Percentiles rank a stretch among this genome's conserved stretches.
phyloP scores from a whole-genome alignment of 106 monocot species.

The Dendrobium officinale region DNA sequence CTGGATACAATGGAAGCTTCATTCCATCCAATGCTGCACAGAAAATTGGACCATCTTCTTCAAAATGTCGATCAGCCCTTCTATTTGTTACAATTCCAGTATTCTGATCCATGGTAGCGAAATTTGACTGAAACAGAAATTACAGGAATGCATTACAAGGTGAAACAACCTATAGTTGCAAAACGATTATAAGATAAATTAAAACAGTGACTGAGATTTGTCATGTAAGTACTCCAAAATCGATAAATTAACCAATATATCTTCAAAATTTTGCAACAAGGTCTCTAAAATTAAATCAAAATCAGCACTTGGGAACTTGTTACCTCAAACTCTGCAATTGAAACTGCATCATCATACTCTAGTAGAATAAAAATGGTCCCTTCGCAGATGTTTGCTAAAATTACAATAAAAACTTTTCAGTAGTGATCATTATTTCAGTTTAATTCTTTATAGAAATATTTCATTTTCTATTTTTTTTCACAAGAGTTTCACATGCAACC shows the following conservation, averaged over 20 bases:
- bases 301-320: background rate
- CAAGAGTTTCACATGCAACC: background rate
- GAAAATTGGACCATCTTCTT: conserved; percentile 91
- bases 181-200: background rate
- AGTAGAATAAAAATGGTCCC: background rate
- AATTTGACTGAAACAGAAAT: conserved; percentile 66
- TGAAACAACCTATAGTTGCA: background rate
- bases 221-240: background rate
- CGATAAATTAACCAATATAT: background rate
- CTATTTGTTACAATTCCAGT: conserved; percentile 77
- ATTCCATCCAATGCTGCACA: conserved; percentile 90
- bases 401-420: background rate
- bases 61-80: conserved; percentile 96
- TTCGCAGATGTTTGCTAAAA: background rate
- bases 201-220: background rate
- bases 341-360: background rate
- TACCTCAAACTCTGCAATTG: too few species aligned
- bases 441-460: background rate
- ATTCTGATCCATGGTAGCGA: conserved; percentile 82
- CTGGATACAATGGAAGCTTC: conserved; percentile 91
- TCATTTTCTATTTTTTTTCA: background rate
- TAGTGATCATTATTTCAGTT: background rate
- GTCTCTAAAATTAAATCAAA: background rate
- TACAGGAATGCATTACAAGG: background rate
- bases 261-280: background rate